Percentiles rank a stretch among this genome's conserved stretches.
These are phyloP conservation scores for Xylariaceae sp. DNA, from an alignment of 2,329 filamentous ascomycete genomes.

Conservation along the genomic window DNA sequence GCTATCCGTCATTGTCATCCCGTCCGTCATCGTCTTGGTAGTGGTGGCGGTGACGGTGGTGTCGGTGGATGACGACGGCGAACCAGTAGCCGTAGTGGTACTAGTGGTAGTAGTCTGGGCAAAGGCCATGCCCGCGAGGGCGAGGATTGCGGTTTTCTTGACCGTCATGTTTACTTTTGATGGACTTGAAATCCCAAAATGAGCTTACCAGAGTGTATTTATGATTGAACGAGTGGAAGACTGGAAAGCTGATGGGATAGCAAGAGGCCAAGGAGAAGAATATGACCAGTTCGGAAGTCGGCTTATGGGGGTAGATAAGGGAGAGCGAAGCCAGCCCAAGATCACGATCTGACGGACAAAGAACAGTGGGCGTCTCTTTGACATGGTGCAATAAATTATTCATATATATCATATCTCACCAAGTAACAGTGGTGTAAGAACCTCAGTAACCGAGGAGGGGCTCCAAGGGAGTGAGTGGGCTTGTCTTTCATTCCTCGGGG, in stretches of 20 bases:
- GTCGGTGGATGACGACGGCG: not conserved
- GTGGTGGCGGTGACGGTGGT: constrained; percentile 1
- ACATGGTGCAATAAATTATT: constrained; percentile 18
- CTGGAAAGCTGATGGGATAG: too few species aligned
- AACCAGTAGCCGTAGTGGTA: constrained; percentile 2
- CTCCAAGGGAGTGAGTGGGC: constrained; percentile 3
- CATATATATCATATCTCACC: constrained; percentile 3
- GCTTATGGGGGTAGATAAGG: too few species aligned
- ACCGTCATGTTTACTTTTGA: constrained; percentile 19
- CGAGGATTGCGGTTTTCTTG: constrained; percentile 20
- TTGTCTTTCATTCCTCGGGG: not conserved
- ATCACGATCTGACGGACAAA: constrained; percentile 20
- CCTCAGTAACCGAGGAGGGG: too few species aligned
- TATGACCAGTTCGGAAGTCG: too few species aligned
- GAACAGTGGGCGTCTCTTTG: constrained; percentile 11
- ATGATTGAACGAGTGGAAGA: too few species aligned
- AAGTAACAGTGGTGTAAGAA: too few species aligned
- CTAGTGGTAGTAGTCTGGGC: constrained; percentile 7
- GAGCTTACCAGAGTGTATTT: not conserved
- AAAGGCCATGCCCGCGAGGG: constrained; percentile 20
- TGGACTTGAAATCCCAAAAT: not conserved
- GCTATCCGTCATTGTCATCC: too few species aligned
- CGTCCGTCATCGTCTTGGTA: too few species aligned
- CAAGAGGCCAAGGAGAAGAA: too few species aligned
- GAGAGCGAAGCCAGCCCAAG: too few species aligned